Evolutionary conservation across 768 basidiomycete genomes (phyloP), one percentile per base, ranked within the genome.

Genomic region (Leccinum pellstonianum): DNA sequence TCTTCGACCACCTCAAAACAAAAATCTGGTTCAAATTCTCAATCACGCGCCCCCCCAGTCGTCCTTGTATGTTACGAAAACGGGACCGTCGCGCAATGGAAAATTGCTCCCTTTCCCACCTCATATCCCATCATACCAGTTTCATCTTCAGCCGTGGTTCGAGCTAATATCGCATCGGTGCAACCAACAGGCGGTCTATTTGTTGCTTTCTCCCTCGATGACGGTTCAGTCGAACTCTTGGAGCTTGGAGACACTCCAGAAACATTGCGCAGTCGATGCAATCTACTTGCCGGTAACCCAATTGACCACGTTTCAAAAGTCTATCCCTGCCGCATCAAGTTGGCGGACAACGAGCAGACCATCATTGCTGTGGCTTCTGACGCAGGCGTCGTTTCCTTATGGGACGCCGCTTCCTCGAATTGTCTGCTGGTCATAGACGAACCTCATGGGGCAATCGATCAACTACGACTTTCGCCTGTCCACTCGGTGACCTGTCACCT

Each of bases 341-440:
- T 88, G 54, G 81, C 78, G 38, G 83, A 83, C 6, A 75, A 70
- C 50, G 73, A 73, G 14, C 81, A 80, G 19, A 70, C 85, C 15
- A 77, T 93, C 61, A 70, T 91, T 15, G 85, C 79, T 43, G 81
- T 82, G 12, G 83, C 84, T 17, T 87, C 90, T 3, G 81, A 85
- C 54, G 78, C 81, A 1, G 91, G 91, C 10, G 76, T 82, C 10
- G 77, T 93, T 21, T 89, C 91, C 0, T 65, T 93, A 12, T 93
- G 91, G 91, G 90, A 93, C 66, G 83, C 79, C 8, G 65, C 74
- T n/a, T 85, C 85, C 6, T 80, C 81, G 11, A 86, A 86, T 62
- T 85, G 86, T 60, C 80, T 92, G 43, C 76, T 80, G 55, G 77
- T 85, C 53, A 69, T 92, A 37, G 85, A 87, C 54, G 83, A 86